Evolutionary conservation across 2,329 filamentous ascomycete genomes (phyloP), one percentile per base, ranked within the genome.

Genomic region (Thermomyces lanuginosus): DNA sequence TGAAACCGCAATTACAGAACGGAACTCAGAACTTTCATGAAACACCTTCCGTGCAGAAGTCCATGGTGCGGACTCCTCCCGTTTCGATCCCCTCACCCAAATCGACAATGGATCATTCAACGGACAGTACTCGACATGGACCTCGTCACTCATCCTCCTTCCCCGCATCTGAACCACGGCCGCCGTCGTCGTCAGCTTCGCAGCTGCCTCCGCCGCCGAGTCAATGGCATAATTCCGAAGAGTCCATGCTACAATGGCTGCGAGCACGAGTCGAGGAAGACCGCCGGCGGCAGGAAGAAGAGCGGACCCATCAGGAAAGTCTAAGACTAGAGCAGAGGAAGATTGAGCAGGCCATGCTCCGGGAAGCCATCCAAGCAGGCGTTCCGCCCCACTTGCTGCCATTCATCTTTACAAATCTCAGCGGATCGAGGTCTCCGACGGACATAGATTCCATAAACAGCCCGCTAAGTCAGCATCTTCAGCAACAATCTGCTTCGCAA

Each of bases 331-430:
- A 83, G 51, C 76, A 79, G 51, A 63, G 77, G 24, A 74, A 64
- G 41, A 63, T 80, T 30, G 78, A 83, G 50, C 68, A 76, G 44
- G 72, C 72, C 23, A 82, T 84, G 53, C 53, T 84, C 31, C 61
- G 66, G 29, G 72, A 76, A 12, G 77, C 76, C 2, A 49, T 83
- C 28, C 61, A 64, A 28, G 70, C 72, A 19, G 76, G 77, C 7
- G 70, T 84, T 26, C 77, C 78, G 6, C 76, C 77, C 8, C 64
- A 73, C 18, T 69, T 83, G 64, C 65, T 83, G 14, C 78, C 78
- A 5, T 56, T 81, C 32, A 71, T 84, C 13, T 82, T 84, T 49
- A 69, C n/a, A n/a, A n/a, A n/a, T n/a, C n/a, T n/a, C n/a, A 80
- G 43, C 72, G 78, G 21, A 16, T 30, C 9, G 31, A 41, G 71